Evolutionary conservation across 805 yeast species (phyloP), one percentile per base, ranked within the genome.

Genomic region (Clavispora vitiphila): DNA sequence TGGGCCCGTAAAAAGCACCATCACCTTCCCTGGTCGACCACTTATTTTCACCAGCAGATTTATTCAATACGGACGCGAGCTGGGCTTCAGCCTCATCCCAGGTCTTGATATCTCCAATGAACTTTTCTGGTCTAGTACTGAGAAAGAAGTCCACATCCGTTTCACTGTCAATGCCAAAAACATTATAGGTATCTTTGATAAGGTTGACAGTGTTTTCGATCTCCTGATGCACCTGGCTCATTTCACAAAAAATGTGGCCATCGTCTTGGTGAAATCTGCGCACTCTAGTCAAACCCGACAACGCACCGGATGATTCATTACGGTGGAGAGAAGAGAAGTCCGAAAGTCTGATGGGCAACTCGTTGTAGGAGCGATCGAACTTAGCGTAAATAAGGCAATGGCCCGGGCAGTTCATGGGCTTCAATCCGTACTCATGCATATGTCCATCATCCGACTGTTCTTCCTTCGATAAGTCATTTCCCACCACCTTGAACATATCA

Each of bases 221-320:
- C 57, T 93, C 99, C 23, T 60, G 53, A 37, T 74, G 76, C 37
- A 93, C 81, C 64, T 93, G 99, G 6, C 75, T 79, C 26, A 76
- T 71, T 2, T 83, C 78, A 58, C 99, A 93, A 61, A 93, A 93
- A 21, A 93, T 90, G 55, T 93, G 99, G 7, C 97, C 98, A 61
- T 93, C 99, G 62, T 93, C 99, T 65, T 93, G 99, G 62, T 93
- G 99, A 65, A 93, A 93, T 48, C 96, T 72, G 44, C 99, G 77
- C 3, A 93, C 96, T 42, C 99, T 72, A 0, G 98, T 93, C 27
- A 93, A 69, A 0, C 99, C 99, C 6, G 91, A 77, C 16, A 93
- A 72, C 1, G 98, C 95, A 3, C 99, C 99, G 43, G 95, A 83
- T 21, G 95, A 83, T 63, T 93, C 99, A 57, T 93, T 93, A 56